phyloP scores from a whole-genome alignment of 2,329 filamentous ascomycete species.

The Fusarium sp. region DNA sequence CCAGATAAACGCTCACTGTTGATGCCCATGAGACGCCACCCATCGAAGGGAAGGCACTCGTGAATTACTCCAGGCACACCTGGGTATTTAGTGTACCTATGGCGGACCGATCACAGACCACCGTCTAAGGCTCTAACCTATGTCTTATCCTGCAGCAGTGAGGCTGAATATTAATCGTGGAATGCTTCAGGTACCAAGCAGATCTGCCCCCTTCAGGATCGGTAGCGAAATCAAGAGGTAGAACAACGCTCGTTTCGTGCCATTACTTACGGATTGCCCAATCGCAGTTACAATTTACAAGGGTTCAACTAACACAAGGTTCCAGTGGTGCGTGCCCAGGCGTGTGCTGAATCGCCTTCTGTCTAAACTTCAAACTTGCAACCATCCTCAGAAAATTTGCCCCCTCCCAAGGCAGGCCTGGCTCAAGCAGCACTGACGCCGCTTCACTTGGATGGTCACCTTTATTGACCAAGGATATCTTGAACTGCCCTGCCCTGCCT shows the following conservation, averaged over 20 bases:
- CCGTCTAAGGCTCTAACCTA: neutral
- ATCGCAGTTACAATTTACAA: conserved; percentile 17
- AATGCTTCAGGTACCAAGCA: conserved; percentile 6
- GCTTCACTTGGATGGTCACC: neutral
- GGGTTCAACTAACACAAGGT: conserved; percentile 22
- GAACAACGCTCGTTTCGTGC: conserved; percentile 15
- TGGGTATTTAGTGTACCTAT: neutral
- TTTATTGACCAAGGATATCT: neutral
- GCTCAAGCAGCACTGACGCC: neutral
- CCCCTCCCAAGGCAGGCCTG: neutral
- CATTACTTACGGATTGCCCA: conserved; percentile 13
- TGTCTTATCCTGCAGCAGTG: conserved; percentile 13
- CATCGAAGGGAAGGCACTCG: conserved; percentile 3
- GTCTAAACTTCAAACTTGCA: conserved; percentile 10
- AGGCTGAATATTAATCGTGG: conserved; percentile 17
- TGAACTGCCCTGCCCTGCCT: neutral
- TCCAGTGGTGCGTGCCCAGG: conserved; percentile 20
- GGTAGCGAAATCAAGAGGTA: conserved; percentile 11
- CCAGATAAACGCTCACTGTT: conserved; percentile 10
- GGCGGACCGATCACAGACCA: conserved; percentile 3
- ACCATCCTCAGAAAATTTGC: conserved; percentile 6
- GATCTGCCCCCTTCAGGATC: conserved; percentile 2
- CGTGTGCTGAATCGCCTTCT: conserved; percentile 22
- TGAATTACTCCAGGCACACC: neutral
- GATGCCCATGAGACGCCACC: conserved; percentile 36